Base-by-base conservation (phyloP, 306 rosid genomes). In the Gastrolobium bilobum region DNA sequence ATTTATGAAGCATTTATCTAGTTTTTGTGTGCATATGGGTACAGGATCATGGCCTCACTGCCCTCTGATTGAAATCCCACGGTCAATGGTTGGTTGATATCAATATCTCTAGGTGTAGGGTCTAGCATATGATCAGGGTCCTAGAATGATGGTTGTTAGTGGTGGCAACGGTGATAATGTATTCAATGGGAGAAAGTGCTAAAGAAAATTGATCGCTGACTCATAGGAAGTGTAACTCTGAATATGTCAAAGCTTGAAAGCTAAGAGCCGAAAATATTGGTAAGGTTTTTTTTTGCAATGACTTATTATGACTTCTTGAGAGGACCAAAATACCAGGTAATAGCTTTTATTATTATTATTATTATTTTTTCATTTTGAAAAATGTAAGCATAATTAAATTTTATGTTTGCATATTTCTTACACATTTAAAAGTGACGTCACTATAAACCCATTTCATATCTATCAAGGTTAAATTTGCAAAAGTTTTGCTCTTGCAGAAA, bases 71-170 rank as follows among this genome's bases (percentile, higher is more conserved):
- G 6, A 29, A 74, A 81, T 52, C 64, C 1, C 9, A 72, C 40
- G 71, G 70, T 69, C 4, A 8, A 38, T n/a, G 67, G n/a, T 79
- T 37, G 61, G 50, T 43, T 46, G 68, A 62, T 67, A 38, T 78
- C 7, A 47, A 4, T 53, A 53, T 43, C 4, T 20, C 4, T n/a
- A 37, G 13, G 63, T n/a, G 63, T n/a, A 50, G 58, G 74, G 80
- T 67, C 13, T 29, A 38, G 66, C 26, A 62, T 75, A 38, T 73
- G 68, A 79, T 72, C 80, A 72, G 50, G 44, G 72, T 38, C 48
- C 77, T 69, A 69, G 50, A 76, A 86, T 71, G 87, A 68, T 72
- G 71, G 85, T 86, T 83, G 86, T 66, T 20, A 47, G 48, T 30
- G 66, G 0, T 35, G 10, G 4, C 13, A 30, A 54, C 43, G 68